Conservation (phyloP, 495 filamentous ascomycete genomes). For the Trichocladium antarcticum region DNA sequence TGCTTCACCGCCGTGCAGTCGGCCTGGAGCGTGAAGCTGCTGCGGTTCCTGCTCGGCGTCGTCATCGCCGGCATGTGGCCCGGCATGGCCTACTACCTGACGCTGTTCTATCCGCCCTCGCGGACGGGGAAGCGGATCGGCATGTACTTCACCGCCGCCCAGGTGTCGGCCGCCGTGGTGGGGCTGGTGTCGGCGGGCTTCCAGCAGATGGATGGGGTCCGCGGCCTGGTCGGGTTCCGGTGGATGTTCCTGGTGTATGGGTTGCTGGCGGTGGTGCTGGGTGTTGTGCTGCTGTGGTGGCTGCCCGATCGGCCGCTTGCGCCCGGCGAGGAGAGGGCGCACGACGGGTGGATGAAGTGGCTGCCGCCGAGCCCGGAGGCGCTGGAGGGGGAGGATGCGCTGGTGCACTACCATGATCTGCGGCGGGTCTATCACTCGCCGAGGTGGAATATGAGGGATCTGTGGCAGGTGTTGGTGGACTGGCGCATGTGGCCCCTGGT, state of each 20-base stretch:
- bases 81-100: constrained; percentile 88
- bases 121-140: constrained; percentile 82
- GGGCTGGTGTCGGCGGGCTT: constrained; percentile 85
- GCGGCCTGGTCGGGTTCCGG: constrained; percentile 71
- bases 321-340: constrained; percentile 45
- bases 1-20: constrained; percentile 72
- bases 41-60: constrained; percentile 75
- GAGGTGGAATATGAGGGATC: constrained; percentile 57
- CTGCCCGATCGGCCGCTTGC: constrained; percentile 68
- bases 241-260: constrained; percentile 96
- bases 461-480: constrained; percentile 59
- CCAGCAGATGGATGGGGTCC: constrained; percentile 72
- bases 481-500: constrained; percentile 80
- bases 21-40: constrained; percentile 81
- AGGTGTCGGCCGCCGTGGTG: constrained; percentile 81
- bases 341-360: constrained; percentile 43
- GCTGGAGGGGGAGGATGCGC: constrained; percentile 64
- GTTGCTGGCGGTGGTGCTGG: constrained; percentile 57
- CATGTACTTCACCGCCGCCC: constrained; percentile 78
- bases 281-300: constrained; percentile 74
- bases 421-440: constrained; percentile 64
- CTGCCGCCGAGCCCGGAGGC: constrained; percentile 56
- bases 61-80: constrained; percentile 94
- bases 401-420: constrained; percentile 75
- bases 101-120: constrained; percentile 80